Percentiles rank a stretch among this genome's conserved stretches.
Evolutionary conservation across 2,329 filamentous ascomycete genomes (phyloP).

Genomic region (Xylogone sp.): DNA sequence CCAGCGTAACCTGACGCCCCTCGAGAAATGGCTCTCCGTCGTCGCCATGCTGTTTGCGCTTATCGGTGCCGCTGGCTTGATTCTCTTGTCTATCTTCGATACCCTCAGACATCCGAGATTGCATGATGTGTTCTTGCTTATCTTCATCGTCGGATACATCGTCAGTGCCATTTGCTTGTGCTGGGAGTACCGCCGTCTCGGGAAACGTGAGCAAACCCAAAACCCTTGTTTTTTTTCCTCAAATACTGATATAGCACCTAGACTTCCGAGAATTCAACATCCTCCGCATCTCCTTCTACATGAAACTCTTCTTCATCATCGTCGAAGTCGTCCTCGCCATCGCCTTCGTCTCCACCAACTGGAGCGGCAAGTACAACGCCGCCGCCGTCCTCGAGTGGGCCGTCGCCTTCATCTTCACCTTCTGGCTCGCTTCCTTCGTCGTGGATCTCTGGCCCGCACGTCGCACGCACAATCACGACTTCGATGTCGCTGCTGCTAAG

Average conservation of each 20-base stretch:
- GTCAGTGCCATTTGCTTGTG: conserved; percentile 85
- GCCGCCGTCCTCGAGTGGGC: conserved; percentile 78
- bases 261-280: conserved; percentile 72
- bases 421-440: conserved; percentile 83
- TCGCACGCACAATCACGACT: conserved; percentile 11
- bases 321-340: conserved; percentile 71
- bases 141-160: conserved; percentile 87
- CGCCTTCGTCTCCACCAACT: conserved; percentile 62
- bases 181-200: conserved; percentile 83
- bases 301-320: conserved; percentile 83
- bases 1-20: conserved; percentile 62
- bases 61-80: conserved; percentile 73
- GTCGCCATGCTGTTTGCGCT: conserved; percentile 66
- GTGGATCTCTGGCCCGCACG: conserved; percentile 79
- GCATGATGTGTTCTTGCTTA: conserved; percentile 72
- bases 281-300: conserved; percentile 76
- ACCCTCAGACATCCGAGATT: conserved; percentile 61
- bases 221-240: conserved; percentile 14
- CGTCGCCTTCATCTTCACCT: conserved; percentile 79
- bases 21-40: conserved; percentile 59
- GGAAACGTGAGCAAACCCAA: conserved; percentile 65
- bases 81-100: conserved; percentile 83
- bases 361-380: conserved; percentile 49
- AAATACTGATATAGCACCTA: conserved; percentile 21
- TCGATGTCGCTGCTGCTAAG: background rate